Base-by-base conservation (phyloP, 371 early-diverging fungal genomes). In the Mortierella sp. region DNA sequence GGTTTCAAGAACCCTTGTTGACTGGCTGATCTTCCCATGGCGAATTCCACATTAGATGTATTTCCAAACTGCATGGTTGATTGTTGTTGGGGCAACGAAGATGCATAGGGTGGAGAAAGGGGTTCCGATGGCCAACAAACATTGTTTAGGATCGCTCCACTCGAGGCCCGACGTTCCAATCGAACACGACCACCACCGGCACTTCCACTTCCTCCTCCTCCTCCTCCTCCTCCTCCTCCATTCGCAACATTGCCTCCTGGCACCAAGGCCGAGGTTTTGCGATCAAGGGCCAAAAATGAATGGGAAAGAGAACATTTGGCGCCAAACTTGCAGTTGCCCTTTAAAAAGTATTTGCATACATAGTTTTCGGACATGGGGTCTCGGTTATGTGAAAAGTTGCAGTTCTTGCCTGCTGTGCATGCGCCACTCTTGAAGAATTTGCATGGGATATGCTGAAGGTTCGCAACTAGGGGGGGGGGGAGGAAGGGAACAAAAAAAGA, bases 271-370 rank as follows among this genome's bases (percentile, higher is more conserved):
- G 80, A 68, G n/a, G 79, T 69, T 52, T 76, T 71, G 59, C 77
- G 81, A 51, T 72, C 70, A 47, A 70, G 62, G 11, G 64, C 68
- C 21, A 72, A 46, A 47, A 75, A 72, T 14, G 83, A 77, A 63
- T 94, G 93, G 14, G 88, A 80, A 37, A 94, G 81, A 1, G 94
- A 93, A 60, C 94, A 94, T 62, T 90, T 92, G 74, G 82, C 88
- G 29, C 92, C 94, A 84, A 92, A 94, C 66, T 91, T 92, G 86
- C 94, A 94, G 64, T 89, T 92, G 45, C 94, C 93, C 81, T 94
- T 94, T 48, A 90, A 63, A 69, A 86, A 92, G 75, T 93, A 93
- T 74, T 91, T 91, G 89, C 94, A 94, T 25, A 91, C 86, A 44
- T 85, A 76, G 47, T 85, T 84, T 52, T 88, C 90, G 12, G 88